Evolutionary conservation across 164 flowering plant species (phyloP).

Genomic region (Vitis amurensis): DNA sequence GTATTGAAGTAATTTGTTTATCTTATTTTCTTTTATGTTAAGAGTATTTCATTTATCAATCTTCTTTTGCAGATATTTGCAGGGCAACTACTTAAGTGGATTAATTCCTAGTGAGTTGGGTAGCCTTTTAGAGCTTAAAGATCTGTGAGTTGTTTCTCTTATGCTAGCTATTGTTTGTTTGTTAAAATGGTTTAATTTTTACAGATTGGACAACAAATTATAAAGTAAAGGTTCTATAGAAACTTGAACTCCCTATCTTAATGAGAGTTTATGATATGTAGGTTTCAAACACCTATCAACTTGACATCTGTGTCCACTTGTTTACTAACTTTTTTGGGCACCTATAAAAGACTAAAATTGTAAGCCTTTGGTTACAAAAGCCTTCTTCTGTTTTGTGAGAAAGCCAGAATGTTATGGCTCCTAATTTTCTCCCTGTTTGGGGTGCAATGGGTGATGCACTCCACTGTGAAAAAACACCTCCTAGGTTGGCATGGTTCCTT

Average conservation of each 20-base stretch:
- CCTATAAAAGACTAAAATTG: too few species aligned
- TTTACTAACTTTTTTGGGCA: too few species aligned
- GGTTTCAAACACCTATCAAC: too few species aligned
- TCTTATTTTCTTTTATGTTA: neutral
- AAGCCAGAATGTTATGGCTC: too few species aligned
- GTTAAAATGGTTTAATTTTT: constrained; percentile 1
- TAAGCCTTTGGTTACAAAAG: too few species aligned
- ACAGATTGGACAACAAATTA: neutral
- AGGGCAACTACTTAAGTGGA: constrained; percentile 89
- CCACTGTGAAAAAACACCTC: too few species aligned
- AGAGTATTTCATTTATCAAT: neutral
- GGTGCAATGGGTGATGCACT: too few species aligned
- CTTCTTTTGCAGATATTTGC: constrained; percentile 68
- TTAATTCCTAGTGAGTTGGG: constrained; percentile 73
- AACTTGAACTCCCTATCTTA: neutral
- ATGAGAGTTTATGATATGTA: too few species aligned
- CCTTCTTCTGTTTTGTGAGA: too few species aligned
- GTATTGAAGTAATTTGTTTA: neutral
- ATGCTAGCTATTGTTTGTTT: neutral
- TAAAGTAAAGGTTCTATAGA: neutral
- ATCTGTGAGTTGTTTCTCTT: constrained; percentile 56
- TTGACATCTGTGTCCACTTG: too few species aligned
- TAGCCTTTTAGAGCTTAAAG: constrained; percentile 53
- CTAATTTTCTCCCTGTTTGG: too few species aligned
- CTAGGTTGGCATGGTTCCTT: too few species aligned